Evolutionary conservation across 1,284 basidiomycete species (phyloP).

Genomic region (Caloboletus inedulis): DNA sequence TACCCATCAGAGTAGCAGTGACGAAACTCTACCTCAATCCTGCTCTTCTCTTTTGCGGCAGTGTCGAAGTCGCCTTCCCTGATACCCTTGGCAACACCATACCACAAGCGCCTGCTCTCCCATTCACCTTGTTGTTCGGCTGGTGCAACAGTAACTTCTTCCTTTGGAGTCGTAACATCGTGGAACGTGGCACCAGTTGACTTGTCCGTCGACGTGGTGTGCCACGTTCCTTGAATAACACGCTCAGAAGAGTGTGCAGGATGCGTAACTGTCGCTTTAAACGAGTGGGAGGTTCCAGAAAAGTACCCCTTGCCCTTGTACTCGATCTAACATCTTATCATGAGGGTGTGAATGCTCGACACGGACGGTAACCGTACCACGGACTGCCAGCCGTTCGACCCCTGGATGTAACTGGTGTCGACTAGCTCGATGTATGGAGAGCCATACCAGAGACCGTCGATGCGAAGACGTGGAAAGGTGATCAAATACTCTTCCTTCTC

Average conservation of each 20-base stretch:
- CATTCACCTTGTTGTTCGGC: slow-evolving; percentile 71
- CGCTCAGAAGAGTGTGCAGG: slow-evolving; percentile 37
- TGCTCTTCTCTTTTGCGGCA: slow-evolving; percentile 87
- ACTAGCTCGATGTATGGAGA: slow-evolving; percentile 87
- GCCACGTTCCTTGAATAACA: slow-evolving; percentile 88
- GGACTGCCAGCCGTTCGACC: slow-evolving; percentile 69
- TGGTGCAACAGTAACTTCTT: slow-evolving; percentile 68
- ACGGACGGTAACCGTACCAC: slow-evolving; percentile 40
- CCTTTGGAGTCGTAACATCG: slow-evolving; percentile 60
- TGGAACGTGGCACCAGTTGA: slow-evolving; percentile 50
- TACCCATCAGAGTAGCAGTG: not conserved
- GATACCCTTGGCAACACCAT: slow-evolving; percentile 87
- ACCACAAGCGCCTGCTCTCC: slow-evolving; percentile 89
- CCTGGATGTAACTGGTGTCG: slow-evolving; percentile 83
- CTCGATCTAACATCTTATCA: slow-evolving; percentile 53
- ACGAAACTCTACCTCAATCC: slow-evolving; percentile 72
- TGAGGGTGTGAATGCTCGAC: slow-evolving; percentile 2
- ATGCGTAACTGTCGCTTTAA: slow-evolving; percentile 75
- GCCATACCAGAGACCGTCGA: slow-evolving; percentile 59
- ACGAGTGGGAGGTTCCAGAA: slow-evolving; percentile 88
- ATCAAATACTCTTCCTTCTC: slow-evolving; percentile 79
- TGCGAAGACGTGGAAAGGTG: slow-evolving; percentile 81
- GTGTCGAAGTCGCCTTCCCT: slow-evolving; percentile 86
- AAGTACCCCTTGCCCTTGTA: slow-evolving; percentile 98
- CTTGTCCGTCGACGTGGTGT: slow-evolving; percentile 60